A percentile compares a stretch with the other conserved stretches of the same genome.
These are phyloP conservation scores for Actinidia chinensis DNA, from an alignment of 179 eudicot species.

Conservation along the genomic window DNA sequence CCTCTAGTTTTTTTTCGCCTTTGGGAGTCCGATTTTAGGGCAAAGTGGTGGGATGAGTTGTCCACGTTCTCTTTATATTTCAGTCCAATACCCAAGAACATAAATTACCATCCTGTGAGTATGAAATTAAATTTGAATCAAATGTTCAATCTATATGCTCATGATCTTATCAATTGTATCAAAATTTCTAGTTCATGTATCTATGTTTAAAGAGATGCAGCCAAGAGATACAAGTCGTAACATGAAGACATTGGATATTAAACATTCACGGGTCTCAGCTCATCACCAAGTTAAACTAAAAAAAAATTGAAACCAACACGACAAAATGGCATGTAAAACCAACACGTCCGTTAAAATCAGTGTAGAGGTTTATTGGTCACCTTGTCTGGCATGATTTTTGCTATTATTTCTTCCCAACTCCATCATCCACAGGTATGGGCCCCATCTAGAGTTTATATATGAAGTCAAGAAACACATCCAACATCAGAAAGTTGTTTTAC, in stretches of 20 bases:
- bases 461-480: slow-evolving; percentile 9
- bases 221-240: slow-evolving; percentile 1
- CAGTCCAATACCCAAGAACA: not conserved
- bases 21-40: too few relatives aligned
- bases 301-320: not conserved
- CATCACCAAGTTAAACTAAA: not conserved
- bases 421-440: slow-evolving; percentile 90
- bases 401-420: slow-evolving; percentile 69
- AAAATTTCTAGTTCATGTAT: not conserved
- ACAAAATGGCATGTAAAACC: not conserved
- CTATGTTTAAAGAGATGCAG: not conserved
- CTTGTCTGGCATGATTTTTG: slow-evolving; percentile 60
- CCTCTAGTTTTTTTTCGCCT: too few relatives aligned
- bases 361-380: slow-evolving; percentile 65
- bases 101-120: not conserved
- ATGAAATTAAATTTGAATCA: not conserved
- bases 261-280: not conserved
- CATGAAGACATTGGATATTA: not conserved
- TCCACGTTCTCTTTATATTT: too few relatives aligned
- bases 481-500: not conserved
- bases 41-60: too few relatives aligned
- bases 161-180: not conserved
- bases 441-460: slow-evolving; percentile 57
- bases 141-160: slow-evolving; percentile 4
- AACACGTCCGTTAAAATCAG: slow-evolving; percentile 86